Evolutionary conservation across 1,284 basidiomycete species (phyloP).

Genomic region (Apiotrichum sp.): DNA sequence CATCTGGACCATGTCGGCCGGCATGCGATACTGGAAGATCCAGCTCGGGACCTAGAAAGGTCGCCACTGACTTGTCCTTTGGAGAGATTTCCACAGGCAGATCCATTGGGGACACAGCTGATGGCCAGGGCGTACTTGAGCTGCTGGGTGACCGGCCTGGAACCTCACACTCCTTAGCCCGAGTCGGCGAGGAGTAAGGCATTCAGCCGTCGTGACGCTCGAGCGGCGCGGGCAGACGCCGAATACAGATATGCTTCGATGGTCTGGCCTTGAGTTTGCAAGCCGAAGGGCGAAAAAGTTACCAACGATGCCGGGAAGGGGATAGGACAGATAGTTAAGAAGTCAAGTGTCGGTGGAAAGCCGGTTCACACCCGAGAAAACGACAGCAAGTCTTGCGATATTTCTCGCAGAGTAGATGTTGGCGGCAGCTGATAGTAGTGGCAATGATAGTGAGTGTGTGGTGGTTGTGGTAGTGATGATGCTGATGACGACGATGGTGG

Average conservation of each 20-base stretch:
- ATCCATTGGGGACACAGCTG: not conserved
- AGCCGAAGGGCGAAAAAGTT: no score
- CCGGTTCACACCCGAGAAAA: no score
- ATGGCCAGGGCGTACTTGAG: not conserved
- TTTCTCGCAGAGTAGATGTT: no score
- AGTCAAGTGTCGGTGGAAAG: no score
- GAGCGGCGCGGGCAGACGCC: not conserved
- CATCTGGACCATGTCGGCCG: not conserved
- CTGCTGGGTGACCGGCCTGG: not conserved
- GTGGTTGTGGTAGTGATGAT: no score
- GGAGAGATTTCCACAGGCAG: constrained; percentile 3
- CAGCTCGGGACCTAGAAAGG: not conserved
- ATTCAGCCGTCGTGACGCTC: not conserved
- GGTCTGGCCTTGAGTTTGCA: no score
- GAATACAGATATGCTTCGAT: not conserved
- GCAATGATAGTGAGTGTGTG: no score
- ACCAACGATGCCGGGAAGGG: no score
- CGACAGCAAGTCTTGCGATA: no score
- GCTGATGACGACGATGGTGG: no score
- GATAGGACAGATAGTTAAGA: no score
- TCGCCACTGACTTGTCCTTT: constrained; percentile 1
- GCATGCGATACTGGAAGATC: not conserved
- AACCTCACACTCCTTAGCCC: not conserved
- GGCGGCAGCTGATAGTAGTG: no score
- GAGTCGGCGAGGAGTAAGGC: not conserved